Evolutionary conservation across 2,329 filamentous ascomycete genomes (phyloP), one percentile per base, ranked within the genome.

Genomic region (Exserohilum rostratum): DNA sequence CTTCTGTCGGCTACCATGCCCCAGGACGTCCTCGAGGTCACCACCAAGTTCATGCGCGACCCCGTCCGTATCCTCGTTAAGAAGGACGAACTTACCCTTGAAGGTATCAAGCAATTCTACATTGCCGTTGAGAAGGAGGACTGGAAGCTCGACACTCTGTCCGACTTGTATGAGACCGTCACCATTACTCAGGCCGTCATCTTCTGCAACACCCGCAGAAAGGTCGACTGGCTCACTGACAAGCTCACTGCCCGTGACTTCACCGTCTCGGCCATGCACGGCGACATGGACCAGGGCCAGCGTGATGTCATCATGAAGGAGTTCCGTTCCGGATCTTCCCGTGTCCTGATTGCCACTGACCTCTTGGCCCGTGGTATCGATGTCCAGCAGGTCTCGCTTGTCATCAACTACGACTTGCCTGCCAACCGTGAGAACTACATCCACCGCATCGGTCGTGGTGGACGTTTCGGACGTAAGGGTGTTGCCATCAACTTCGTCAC

Each of bases 401-500:
- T 99, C 83, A 99, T 99, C 87, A 99, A 99, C 89, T 99, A 99
- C 83, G 95, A 99, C 79, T 85, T 99, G 53, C 95, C 95, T 68
- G 91, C 92, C 81, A 98, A 98, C 87, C 92, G 93, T 75, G 95
- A 99, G 85, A 99, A 98, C 87, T 99, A 99, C 87, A 99, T 99
- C 76, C 95, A 99, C 83, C 90, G 95, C 78, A 99, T 99, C 76
- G 95, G 95, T 87, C 93, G 95, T 88, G 93, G 93, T 84, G 95
- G 95, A 83, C 93, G 95, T 85, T 99, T 99, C 84, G 95, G 95
- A 81, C 92, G 95, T 81, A 99, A 99, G 89, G 95, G 95, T 89
- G 95, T 99, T 79, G 95, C 95, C 75, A 99, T 99, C 87, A 99
- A 99, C 91, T 99, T 99, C 79, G 95, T 99, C 79, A 98, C 93